Evolutionary conservation across 1,284 basidiomycete genomes (phyloP).

Genomic region (Melampsora allii-populina): DNA sequence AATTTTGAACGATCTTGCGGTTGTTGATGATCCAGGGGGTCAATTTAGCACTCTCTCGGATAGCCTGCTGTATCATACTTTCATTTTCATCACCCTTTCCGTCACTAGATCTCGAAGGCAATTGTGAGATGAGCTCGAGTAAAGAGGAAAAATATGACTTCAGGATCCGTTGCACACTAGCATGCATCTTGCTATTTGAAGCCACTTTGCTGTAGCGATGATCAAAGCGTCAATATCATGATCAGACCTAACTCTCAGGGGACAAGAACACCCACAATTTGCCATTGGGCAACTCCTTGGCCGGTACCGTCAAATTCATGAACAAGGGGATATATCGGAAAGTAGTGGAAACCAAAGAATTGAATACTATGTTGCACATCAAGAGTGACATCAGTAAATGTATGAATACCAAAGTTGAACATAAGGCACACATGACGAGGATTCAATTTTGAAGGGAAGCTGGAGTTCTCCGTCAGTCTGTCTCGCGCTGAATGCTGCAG

Average conservation of each 20-base stretch:
- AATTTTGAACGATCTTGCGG: constrained; percentile 75
- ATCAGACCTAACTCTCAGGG: neutral
- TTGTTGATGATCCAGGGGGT: constrained; percentile 79
- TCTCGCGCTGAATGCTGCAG: constrained; percentile 77
- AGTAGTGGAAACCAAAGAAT: constrained; percentile 82
- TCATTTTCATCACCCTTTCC: constrained; percentile 50
- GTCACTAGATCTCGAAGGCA: constrained; percentile 59
- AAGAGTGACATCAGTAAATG: neutral
- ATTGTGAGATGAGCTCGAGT: constrained; percentile 70
- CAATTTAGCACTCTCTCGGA: constrained; percentile 78
- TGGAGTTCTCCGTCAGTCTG: constrained; percentile 46
- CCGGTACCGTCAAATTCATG: constrained; percentile 80
- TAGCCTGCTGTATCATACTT: constrained; percentile 63
- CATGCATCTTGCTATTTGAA: constrained; percentile 54
- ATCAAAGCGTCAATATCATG: constrained; percentile 5
- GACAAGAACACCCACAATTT: constrained; percentile 64
- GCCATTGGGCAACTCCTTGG: constrained; percentile 73
- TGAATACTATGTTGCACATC: constrained; percentile 65
- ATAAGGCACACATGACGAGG: constrained; percentile 61
- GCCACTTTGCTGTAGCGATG: constrained; percentile 61
- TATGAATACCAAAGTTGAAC: constrained; percentile 34
- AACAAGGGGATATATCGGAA: constrained; percentile 89
- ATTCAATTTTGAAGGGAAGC: constrained; percentile 76
- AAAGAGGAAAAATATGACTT: constrained; percentile 84
- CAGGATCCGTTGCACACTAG: constrained; percentile 78